phyloP scores from a whole-genome alignment of 352 stramenopile species.

The Pythium apleroticum region DNA sequence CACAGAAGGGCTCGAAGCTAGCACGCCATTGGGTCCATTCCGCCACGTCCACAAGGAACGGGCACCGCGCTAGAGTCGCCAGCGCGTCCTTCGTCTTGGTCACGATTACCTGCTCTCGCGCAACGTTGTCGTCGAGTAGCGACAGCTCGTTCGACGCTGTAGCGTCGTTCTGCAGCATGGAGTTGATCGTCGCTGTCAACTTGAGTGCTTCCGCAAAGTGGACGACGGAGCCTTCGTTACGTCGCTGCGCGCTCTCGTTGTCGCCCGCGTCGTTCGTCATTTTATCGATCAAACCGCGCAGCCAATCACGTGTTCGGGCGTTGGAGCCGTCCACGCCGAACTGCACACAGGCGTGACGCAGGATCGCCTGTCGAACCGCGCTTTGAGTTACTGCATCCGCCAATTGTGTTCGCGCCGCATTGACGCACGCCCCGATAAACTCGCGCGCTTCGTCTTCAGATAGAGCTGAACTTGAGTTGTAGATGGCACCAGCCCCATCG shows the following conservation, averaged over 20 bases:
- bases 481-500: background rate
- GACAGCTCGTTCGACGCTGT: slow-evolving; percentile 5
- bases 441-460: slow-evolving; percentile 10
- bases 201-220: slow-evolving; percentile 17
- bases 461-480: background rate
- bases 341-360: slow-evolving; percentile 14
- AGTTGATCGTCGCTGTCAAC: background rate
- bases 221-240: slow-evolving; percentile 1
- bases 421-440: slow-evolving; percentile 16
- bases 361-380: background rate
- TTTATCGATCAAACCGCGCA: slow-evolving; percentile 5
- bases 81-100: slow-evolving; percentile 45
- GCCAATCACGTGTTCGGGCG: background rate
- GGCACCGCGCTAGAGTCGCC: slow-evolving; percentile 46
- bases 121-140: slow-evolving; percentile 13
- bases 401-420: background rate
- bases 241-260: background rate
- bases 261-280: background rate
- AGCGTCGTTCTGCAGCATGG: slow-evolving; percentile 3
- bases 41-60: slow-evolving; percentile 62
- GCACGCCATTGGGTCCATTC: slow-evolving; percentile 25
- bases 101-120: slow-evolving; percentile 42
- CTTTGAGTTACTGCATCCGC: background rate
- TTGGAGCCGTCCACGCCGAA: slow-evolving; percentile 19
- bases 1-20: slow-evolving; percentile 57